Evolutionary conservation across 78 protist species (phyloP).

Genomic region (Ministeria vibrans): DNA sequence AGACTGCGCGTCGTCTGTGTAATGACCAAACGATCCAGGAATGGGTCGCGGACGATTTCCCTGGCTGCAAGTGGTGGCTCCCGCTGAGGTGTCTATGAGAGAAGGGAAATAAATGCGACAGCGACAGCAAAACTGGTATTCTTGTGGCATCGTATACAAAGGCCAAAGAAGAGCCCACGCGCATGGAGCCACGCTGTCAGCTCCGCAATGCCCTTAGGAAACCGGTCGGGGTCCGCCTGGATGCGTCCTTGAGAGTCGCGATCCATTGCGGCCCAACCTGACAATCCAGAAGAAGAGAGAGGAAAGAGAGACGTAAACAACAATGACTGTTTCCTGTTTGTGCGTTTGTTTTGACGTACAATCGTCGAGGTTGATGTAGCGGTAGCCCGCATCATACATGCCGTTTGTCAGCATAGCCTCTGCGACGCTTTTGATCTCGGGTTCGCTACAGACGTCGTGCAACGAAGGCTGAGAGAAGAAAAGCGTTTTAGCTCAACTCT

Average conservation of each 20-base stretch:
- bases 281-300: too few species aligned
- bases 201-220: conserved; percentile 8
- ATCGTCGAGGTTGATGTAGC: background rate
- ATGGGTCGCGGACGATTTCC: conserved; percentile 9
- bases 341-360: too few species aligned
- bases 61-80: conserved; percentile 6
- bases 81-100: background rate
- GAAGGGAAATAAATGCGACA: too few species aligned
- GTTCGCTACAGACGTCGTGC: background rate
- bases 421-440: background rate
- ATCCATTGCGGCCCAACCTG: conserved; percentile 11
- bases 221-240: conserved; percentile 1
- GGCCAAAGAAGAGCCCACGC: conserved; percentile 5
- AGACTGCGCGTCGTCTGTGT: conserved; percentile 21
- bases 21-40: conserved; percentile 29
- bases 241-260: background rate
- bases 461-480: too few species aligned
- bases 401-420: conserved; percentile 7
- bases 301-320: too few species aligned
- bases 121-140: too few species aligned
- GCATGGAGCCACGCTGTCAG: background rate
- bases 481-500: too few species aligned
- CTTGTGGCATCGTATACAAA: too few species aligned
- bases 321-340: too few species aligned
- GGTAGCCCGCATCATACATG: background rate